phyloP scores from a whole-genome alignment of 1,284 basidiomycete species.

The Rhizoctonia solani region DNA sequence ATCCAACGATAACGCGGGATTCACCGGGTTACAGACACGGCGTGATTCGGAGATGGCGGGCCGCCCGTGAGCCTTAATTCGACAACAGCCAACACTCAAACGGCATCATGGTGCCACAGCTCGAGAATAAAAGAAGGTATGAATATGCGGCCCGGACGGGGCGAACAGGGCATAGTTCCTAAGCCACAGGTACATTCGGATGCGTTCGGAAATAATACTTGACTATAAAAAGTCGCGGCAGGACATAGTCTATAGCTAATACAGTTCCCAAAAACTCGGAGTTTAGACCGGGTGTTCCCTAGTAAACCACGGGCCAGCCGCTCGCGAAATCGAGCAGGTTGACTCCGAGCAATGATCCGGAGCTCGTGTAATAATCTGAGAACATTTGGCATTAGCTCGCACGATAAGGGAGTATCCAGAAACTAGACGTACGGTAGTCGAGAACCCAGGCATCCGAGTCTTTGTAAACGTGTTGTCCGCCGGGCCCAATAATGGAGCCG shows the following conservation, averaged over 20 bases:
- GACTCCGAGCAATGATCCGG: slow-evolving; percentile 41
- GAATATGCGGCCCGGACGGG: slow-evolving; percentile 31
- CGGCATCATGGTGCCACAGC: too few species aligned
- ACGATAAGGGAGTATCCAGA: slow-evolving; percentile 25
- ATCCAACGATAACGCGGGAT: too few species aligned
- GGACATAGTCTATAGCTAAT: slow-evolving; percentile 11
- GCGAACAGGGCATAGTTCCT: slow-evolving; percentile 10
- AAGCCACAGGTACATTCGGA: slow-evolving; percentile 25
- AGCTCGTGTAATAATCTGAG: slow-evolving; percentile 55
- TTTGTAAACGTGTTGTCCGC: slow-evolving; percentile 50
- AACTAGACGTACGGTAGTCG: slow-evolving; percentile 51
- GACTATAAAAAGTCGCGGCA: slow-evolving; percentile 7
- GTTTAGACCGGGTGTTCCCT: background rate
- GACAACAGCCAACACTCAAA: too few species aligned
- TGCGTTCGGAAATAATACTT: slow-evolving; percentile 11
- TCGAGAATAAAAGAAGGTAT: background rate
- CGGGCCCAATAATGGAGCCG: slow-evolving; percentile 56
- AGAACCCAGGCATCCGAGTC: slow-evolving; percentile 50
- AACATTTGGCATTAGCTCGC: slow-evolving; percentile 37
- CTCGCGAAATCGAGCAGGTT: slow-evolving; percentile 39
- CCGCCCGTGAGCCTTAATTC: too few species aligned
- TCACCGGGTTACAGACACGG: slow-evolving; percentile 4
- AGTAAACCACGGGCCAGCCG: slow-evolving; percentile 39
- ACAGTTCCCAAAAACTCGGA: too few species aligned
- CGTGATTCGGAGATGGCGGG: slow-evolving; percentile 9